A percentile compares a stretch with the other conserved stretches of the same genome.
Evolutionary conservation across 2,329 filamentous ascomycete genomes (phyloP).

Genomic region (Botrytis elliptica): DNA sequence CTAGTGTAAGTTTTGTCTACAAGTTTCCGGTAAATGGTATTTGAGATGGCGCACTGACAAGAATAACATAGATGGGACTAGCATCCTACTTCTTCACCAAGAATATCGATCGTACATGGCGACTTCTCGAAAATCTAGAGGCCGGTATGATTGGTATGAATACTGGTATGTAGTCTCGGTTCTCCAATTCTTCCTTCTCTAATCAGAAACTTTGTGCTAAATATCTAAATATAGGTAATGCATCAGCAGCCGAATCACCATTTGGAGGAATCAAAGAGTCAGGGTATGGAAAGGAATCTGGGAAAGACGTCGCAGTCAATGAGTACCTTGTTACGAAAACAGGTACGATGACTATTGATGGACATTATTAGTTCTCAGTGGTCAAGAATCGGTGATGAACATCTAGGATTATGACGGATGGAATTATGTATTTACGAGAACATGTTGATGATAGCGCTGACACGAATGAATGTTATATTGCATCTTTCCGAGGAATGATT

Average conservation of each 20-base stretch:
- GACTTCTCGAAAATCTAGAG: slow-evolving; percentile 65
- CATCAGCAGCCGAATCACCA: slow-evolving; percentile 64
- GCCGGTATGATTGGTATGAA: slow-evolving; percentile 70
- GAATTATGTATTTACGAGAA: background rate
- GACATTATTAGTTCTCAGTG: slow-evolving; percentile 46
- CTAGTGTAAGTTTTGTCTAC: slow-evolving; percentile 37
- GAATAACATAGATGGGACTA: slow-evolving; percentile 51
- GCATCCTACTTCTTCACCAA: slow-evolving; percentile 69
- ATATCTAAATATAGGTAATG: slow-evolving; percentile 47
- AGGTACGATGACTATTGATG: slow-evolving; percentile 60
- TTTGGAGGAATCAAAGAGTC: slow-evolving; percentile 69
- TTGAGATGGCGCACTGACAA: slow-evolving; percentile 15
- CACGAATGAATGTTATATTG: background rate
- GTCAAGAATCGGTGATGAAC: background rate
- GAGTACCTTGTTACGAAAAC: slow-evolving; percentile 66
- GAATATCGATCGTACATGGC: slow-evolving; percentile 63
- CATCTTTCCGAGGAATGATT: background rate
- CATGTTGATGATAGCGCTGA: background rate
- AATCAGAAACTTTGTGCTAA: slow-evolving; percentile 2
- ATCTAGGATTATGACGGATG: background rate
- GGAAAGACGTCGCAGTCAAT: slow-evolving; percentile 63
- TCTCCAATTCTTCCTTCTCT: no score
- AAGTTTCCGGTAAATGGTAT: no score
- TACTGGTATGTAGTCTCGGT: slow-evolving; percentile 46
- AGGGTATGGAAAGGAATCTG: slow-evolving; percentile 66